Conservation (phyloP, 139 green algal genomes). For the Coccomyxa sp. region DNA sequence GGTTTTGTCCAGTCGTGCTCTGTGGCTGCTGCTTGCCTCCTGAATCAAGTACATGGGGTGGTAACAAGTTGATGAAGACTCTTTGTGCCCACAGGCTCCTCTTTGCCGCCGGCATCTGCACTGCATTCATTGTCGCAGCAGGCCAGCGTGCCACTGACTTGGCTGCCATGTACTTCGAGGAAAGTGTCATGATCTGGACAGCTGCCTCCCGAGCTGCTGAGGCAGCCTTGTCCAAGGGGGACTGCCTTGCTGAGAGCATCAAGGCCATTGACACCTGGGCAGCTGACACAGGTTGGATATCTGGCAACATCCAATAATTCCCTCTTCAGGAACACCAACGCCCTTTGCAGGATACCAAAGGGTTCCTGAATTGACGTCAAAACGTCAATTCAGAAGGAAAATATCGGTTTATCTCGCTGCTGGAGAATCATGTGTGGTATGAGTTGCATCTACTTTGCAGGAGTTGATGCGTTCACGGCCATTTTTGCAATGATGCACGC, state of each 20-base stretch:
- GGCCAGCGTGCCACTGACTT: background rate
- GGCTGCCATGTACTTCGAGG: background rate
- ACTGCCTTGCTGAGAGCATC: background rate
- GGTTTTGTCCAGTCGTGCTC: too few species aligned
- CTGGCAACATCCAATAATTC: background rate
- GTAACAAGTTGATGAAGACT: background rate
- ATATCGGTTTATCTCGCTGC: too few species aligned
- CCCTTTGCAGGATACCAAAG: too few species aligned
- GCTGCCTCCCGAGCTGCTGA: background rate
- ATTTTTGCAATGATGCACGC: slow-evolving; percentile 33
- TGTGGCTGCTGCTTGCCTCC: too few species aligned
- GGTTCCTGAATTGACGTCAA: too few species aligned
- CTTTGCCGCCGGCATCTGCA: background rate
- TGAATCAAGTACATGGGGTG: too few species aligned
- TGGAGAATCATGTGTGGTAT: background rate
- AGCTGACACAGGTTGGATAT: background rate
- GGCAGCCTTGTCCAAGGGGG: background rate
- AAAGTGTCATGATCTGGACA: background rate
- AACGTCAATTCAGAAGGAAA: too few species aligned
- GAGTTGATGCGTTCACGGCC: slow-evolving; percentile 18
- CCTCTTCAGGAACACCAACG: too few species aligned
- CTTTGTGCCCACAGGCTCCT: background rate
- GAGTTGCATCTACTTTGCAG: slow-evolving; percentile 3
- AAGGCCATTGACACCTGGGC: slow-evolving; percentile 5
- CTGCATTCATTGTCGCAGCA: background rate